These are phyloP conservation scores for Pseudoturritis turrita DNA, from an alignment of 345 rosid species.

Conservation along the genomic window DNA sequence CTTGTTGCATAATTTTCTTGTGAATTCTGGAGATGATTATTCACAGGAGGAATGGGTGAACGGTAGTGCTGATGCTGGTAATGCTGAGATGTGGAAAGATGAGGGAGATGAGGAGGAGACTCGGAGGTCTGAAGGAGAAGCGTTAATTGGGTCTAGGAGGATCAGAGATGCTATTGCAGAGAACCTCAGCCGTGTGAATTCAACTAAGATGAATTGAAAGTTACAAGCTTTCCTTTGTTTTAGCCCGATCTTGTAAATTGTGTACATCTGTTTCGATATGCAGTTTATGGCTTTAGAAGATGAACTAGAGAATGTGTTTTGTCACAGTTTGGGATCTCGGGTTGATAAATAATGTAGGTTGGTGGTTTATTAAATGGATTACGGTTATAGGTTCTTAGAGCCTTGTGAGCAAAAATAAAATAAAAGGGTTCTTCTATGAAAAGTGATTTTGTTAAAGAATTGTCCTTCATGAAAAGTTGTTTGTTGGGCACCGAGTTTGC, in stretches of 20 bases:
- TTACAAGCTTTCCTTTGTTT: neutral
- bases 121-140: slow-evolving; percentile 42
- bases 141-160: slow-evolving; percentile 35
- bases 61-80: neutral
- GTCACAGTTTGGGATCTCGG: neutral
- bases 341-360: neutral
- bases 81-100: neutral
- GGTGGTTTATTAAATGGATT: neutral
- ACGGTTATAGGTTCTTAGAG: neutral
- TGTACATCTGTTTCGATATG: neutral
- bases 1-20: slow-evolving; percentile 71
- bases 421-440: too few relatives aligned
- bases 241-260: neutral
- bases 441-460: neutral
- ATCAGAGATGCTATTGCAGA: slow-evolving; percentile 58
- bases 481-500: neutral
- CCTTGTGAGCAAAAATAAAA: too few relatives aligned
- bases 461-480: neutral
- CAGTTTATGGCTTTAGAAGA: neutral
- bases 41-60: slow-evolving; percentile 30
- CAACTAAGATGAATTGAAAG: slow-evolving; percentile 28
- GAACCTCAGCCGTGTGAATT: slow-evolving; percentile 46
- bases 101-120: slow-evolving; percentile 31
- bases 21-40: slow-evolving; percentile 46
- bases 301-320: neutral